Conservation (phyloP, 495 filamentous ascomycete genomes). For the Aspergillus bertholletiae region DNA sequence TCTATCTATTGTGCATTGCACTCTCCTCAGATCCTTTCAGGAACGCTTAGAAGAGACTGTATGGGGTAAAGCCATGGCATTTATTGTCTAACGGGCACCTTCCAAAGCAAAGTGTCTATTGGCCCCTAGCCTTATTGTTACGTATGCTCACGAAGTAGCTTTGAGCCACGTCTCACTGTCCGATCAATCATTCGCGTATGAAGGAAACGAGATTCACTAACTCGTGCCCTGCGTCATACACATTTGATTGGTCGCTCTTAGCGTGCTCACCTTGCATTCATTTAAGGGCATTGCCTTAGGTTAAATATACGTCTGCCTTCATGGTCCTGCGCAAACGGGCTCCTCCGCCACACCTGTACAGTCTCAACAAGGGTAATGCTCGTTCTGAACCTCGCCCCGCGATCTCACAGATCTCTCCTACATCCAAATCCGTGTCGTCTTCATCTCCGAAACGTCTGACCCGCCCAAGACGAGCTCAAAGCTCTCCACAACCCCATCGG, state of each 20-base stretch:
- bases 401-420: slow-evolving; percentile 23
- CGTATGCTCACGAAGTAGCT: slow-evolving; percentile 11
- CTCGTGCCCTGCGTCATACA: not conserved
- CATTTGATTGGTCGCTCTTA: slow-evolving; percentile 1
- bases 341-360: slow-evolving; percentile 40
- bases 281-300: not conserved
- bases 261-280: not conserved
- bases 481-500: slow-evolving; percentile 25
- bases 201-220: not conserved
- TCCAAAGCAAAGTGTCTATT: not conserved
- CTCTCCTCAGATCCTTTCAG: not conserved
- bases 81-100: not conserved
- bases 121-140: slow-evolving; percentile 4
- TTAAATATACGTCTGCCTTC: slow-evolving; percentile 22
- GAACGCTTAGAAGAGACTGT: not conserved
- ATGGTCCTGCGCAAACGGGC: slow-evolving; percentile 48
- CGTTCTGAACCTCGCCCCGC: slow-evolving; percentile 24
- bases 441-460: slow-evolving; percentile 29
- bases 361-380: slow-evolving; percentile 32
- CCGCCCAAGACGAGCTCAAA: slow-evolving; percentile 24
- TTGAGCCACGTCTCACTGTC: slow-evolving; percentile 8
- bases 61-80: slow-evolving; percentile 1
- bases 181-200: slow-evolving; percentile 6
- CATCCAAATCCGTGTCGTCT: slow-evolving; percentile 29
- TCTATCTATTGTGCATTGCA: not conserved